Evolutionary conservation across 2,329 filamentous ascomycete species (phyloP).

Genomic region (Hypoxylon sp.): DNA sequence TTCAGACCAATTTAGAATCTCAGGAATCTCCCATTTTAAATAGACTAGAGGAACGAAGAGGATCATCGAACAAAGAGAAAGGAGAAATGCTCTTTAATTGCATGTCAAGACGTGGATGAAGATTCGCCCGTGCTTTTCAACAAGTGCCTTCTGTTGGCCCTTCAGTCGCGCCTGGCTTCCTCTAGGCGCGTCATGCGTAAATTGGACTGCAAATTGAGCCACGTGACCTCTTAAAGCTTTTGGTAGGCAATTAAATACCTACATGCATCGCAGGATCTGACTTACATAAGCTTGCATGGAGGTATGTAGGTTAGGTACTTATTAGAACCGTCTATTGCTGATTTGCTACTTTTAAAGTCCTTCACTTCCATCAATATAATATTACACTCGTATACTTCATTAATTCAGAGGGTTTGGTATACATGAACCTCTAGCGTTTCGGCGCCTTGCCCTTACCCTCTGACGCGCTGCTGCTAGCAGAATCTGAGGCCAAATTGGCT

Average conservation of each 20-base stretch:
- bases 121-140: conserved; percentile 5
- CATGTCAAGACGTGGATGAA: conserved; percentile 8
- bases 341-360: neutral
- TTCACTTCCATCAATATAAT: conserved; percentile 6
- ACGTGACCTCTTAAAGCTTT: conserved; percentile 26
- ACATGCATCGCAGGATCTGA: neutral
- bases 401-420: conserved; percentile 1
- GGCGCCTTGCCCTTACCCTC: conserved; percentile 40
- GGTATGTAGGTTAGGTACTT: neutral
- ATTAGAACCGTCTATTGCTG: conserved; percentile 12
- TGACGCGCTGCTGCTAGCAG: conserved; percentile 45
- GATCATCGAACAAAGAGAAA: neutral
- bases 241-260: neutral
- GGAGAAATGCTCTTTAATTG: neutral
- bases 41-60: neutral
- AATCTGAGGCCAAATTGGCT: conserved; percentile 39
- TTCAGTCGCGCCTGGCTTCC: conserved; percentile 30
- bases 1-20: neutral
- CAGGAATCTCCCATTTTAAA: conserved; percentile 13
- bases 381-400: conserved; percentile 16
- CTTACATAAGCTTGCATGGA: neutral
- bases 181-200: conserved; percentile 35
- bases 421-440: conserved; percentile 31
- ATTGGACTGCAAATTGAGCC: conserved; percentile 4
- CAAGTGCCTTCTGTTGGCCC: conserved; percentile 4